Evolutionary conservation across 2,329 filamentous ascomycete genomes (phyloP).

Genomic region (Colletotrichum liriopes): DNA sequence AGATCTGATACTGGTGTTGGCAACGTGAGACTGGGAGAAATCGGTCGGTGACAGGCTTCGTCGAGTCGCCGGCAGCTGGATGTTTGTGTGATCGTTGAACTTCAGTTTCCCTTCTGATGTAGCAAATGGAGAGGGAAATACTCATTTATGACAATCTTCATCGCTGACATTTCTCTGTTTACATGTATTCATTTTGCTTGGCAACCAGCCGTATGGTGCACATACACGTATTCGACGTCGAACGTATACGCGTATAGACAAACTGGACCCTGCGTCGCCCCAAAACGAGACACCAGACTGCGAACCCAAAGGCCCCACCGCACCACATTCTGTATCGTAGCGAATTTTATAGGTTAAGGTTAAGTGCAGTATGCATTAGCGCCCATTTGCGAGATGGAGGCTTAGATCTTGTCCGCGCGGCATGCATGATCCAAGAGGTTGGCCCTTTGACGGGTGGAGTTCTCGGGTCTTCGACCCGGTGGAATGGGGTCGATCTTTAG

Average conservation of each 20-base stretch:
- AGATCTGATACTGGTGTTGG: background rate
- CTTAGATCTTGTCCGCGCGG: slow-evolving; percentile 3
- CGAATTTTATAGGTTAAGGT: background rate
- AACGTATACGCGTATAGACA: slow-evolving; percentile 6
- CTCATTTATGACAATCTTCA: background rate
- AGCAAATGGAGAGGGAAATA: too few relatives aligned
- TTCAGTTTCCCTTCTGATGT: background rate
- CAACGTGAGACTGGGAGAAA: background rate
- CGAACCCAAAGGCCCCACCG: background rate
- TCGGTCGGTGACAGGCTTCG: background rate
- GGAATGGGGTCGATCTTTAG: background rate
- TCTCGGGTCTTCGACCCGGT: background rate
- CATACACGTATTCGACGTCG: background rate
- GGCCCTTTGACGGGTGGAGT: background rate
- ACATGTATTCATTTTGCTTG: slow-evolving; percentile 5
- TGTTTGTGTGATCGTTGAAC: background rate
- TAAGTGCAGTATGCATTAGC: background rate
- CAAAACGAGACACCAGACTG: background rate
- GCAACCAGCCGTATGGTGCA: background rate
- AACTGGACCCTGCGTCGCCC: slow-evolving; percentile 1
- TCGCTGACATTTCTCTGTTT: background rate
- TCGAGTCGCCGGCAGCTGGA: background rate
- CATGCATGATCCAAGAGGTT: slow-evolving; percentile 1
- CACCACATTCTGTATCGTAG: background rate
- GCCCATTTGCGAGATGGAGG: background rate